Evolutionary conservation across 257 asterid genomes (phyloP).

Genomic region (Gentiana dahurica): DNA sequence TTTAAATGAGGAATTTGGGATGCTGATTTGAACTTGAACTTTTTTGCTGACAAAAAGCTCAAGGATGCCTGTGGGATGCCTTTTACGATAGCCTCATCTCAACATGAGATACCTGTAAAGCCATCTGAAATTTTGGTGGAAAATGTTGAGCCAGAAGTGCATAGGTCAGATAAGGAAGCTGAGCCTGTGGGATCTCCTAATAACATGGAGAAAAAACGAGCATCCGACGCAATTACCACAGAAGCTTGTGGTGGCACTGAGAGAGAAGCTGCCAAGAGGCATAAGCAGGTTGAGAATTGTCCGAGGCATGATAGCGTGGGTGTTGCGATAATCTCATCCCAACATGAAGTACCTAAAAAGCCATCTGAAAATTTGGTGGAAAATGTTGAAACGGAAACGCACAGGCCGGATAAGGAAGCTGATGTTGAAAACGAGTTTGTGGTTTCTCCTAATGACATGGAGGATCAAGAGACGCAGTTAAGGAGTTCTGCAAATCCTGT

Average conservation of each 20-base stretch:
- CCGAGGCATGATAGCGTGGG: constrained; percentile 7
- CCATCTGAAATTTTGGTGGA: constrained; percentile 18
- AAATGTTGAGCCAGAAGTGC: background rate
- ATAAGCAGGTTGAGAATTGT: constrained; percentile 23
- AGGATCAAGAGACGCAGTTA: constrained; percentile 10
- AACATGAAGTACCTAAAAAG: constrained; percentile 7
- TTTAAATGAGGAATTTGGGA: background rate
- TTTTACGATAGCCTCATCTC: too few species aligned
- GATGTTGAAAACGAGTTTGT: constrained; percentile 12
- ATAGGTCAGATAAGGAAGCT: too few species aligned
- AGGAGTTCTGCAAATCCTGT: constrained; percentile 12
- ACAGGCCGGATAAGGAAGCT: constrained; percentile 13
- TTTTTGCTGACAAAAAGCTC: constrained; percentile 27
- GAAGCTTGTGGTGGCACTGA: constrained; percentile 18
- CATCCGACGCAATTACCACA: constrained; percentile 8
- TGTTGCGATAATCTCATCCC: constrained; percentile 6
- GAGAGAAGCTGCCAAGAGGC: constrained; percentile 26
- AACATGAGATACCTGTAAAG: constrained; percentile 14
- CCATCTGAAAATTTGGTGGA: constrained; percentile 11
- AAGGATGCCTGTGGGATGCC: constrained; percentile 23
- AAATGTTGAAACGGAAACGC: constrained; percentile 15
- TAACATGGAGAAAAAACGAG: too few species aligned
- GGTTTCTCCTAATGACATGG: constrained; percentile 12
- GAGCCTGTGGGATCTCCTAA: too few species aligned
- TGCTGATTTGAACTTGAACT: constrained; percentile 12